phyloP scores from a whole-genome alignment of 164 flowering plant species.

The Aristolochia californica region DNA sequence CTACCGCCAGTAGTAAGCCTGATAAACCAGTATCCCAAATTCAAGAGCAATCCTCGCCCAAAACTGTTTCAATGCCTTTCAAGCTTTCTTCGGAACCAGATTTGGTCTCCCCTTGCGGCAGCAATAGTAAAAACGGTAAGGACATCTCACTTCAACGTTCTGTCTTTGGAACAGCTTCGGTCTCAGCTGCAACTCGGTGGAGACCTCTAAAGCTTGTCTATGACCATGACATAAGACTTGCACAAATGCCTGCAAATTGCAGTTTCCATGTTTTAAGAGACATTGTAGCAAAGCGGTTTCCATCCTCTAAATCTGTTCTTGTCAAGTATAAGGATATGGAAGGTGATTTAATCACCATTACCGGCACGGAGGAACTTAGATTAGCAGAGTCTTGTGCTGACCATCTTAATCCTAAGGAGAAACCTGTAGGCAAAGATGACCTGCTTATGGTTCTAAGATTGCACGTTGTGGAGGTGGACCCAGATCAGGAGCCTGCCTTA shows the following conservation, averaged over 20 bases:
- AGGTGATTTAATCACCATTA: constrained; percentile 91
- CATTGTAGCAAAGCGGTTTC: constrained; percentile 61
- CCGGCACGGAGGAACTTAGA: constrained; percentile 68
- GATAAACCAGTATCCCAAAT: constrained; percentile 20
- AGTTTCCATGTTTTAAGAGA: constrained; percentile 66
- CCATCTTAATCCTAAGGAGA: constrained; percentile 9
- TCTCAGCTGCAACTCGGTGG: constrained; percentile 23
- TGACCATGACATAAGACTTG: constrained; percentile 92
- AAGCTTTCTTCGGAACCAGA: constrained; percentile 29
- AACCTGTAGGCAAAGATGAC: constrained; percentile 22
- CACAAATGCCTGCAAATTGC: constrained; percentile 83
- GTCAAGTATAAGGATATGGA: constrained; percentile 87
- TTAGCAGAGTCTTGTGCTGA: constrained; percentile 72
- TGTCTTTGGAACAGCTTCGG: constrained; percentile 13
- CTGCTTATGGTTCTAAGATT: constrained; percentile 54
- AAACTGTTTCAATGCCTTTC: constrained; percentile 46
- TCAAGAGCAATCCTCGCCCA: constrained; percentile 26
- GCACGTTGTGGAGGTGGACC: constrained; percentile 83
- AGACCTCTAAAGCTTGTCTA: constrained; percentile 89
- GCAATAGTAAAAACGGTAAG: not conserved
- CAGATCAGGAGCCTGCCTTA: constrained; percentile 86
- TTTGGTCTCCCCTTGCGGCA: not conserved
- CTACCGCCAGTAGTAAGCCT: constrained; percentile 13
- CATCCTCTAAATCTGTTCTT: constrained; percentile 76
- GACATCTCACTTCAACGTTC: not conserved